Evolutionary conservation across 2,329 filamentous ascomycete genomes (phyloP).

Genomic region (Coniella vitis): DNA sequence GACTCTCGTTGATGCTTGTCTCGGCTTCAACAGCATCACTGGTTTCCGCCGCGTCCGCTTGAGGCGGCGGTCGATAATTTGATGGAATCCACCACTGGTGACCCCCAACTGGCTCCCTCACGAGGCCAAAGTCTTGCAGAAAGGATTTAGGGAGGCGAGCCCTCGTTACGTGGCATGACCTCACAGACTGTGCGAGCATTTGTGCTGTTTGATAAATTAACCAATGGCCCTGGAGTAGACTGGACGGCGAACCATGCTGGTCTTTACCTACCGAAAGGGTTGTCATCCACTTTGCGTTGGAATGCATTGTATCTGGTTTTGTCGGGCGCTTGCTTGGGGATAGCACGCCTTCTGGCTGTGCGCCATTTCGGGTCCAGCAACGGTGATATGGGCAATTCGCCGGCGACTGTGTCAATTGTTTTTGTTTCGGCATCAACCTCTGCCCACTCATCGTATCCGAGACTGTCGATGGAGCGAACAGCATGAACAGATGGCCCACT

Average conservation of each 20-base stretch:
- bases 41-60: neutral
- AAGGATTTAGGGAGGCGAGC: conserved; percentile 52
- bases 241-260: neutral
- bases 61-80: conserved; percentile 10
- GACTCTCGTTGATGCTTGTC: neutral
- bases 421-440: conserved; percentile 34
- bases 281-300: conserved; percentile 51
- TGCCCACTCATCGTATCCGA: conserved; percentile 5
- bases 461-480: neutral
- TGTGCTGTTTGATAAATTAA: conserved; percentile 43
- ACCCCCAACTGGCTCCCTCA: conserved; percentile 46
- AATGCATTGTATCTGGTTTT: conserved; percentile 34
- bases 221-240: too few relatives aligned
- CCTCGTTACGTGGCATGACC: conserved; percentile 45
- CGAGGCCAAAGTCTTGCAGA: conserved; percentile 53
- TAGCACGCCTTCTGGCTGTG: conserved; percentile 34
- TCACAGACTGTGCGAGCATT: conserved; percentile 54
- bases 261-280: conserved; percentile 59
- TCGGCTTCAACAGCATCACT: neutral
- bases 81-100: conserved; percentile 50
- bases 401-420: conserved; percentile 38
- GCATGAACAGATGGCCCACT: neutral
- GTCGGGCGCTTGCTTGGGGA: conserved; percentile 27
- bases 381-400: conserved; percentile 46
- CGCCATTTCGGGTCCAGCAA: conserved; percentile 46